Evolutionary conservation across 2,329 filamentous ascomycete genomes (phyloP), one percentile per base, ranked within the genome.

Genomic region (Talaromyces sp.): DNA sequence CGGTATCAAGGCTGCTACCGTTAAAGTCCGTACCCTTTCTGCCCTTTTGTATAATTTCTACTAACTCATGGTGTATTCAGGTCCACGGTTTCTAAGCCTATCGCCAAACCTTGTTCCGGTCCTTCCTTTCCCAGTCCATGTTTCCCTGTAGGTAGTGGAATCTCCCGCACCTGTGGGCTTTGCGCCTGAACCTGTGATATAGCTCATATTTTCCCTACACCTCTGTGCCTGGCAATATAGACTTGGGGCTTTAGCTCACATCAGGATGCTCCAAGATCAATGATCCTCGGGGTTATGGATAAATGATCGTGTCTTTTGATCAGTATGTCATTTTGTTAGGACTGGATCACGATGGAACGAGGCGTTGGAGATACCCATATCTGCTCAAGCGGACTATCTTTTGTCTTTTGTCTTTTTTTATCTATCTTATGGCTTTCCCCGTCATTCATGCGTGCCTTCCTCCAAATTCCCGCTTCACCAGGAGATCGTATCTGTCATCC

Each of bases 11-110:
- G 37, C 39, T 22, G 90, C 96, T 81, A 94, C 95, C 84, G 96
- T 97, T 81, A 97, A 97, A 85, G 90, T 93, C 72, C 56, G 67
- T 58, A 48, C 40, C 35, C 19, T 32, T 10, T n/a, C 8, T 13
- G 16, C 19, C 16, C 10, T 42, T 22, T 16, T 13, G 10, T n/a
- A 19, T 35, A 8, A 3, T 40, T 45, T 55, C 46, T 33, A 47
- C 27, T 3, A 8, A 27, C 52, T 61, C 51, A 61, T 48, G 10
- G 39, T 20, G 30, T 35, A 8, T 17, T 16, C 54, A 78, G 75
- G 78, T 80, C 72, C 78, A 80, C 66, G 78, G 78, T 58, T 80
- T 80, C 74, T 80, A 80, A 72, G 67, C 66, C 64, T 64, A 65
- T 69, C 67, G 65, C 67, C 70, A 66, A 69, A 65, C 65, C 71